Base-by-base conservation (phyloP, 2,329 filamentous ascomycete species). In the Cercospora canescens region DNA sequence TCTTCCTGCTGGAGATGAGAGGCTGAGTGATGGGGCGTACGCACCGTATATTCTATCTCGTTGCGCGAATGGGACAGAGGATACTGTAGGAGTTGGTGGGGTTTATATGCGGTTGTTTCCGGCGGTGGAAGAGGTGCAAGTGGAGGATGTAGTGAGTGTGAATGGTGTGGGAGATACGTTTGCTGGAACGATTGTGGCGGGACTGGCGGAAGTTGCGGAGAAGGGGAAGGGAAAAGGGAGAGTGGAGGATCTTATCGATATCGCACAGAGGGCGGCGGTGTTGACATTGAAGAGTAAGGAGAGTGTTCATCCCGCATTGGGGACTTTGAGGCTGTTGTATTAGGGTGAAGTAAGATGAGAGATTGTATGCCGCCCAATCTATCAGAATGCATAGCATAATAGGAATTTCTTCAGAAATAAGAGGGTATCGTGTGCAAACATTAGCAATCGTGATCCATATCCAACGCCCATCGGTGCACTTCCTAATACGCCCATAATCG, bases 121-220 rank as follows among this genome's bases (percentile, higher is more conserved):
- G 0, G 83, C 91, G 0, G 86, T 86, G 0, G 88, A 91, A 75
- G 80, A 82, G 16, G 84, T 97, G 6, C 65, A 72, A 2, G 78
- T 81, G 0, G 80, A 85, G 21, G 88, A 95, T 28, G 84, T 96
- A 1, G 88, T 94, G 1, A 97, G 93, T 55, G 94, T 98, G 9
- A 98, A 98, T 76, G 95, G 94, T 0, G 93, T 93, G 2, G 95
- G 95, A 0, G 95, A 99, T 79, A 97, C 95, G 0, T 94, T 98
- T 77, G 83, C 96, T 8, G 95, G 94, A 0, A 90, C 93, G 14
- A 72, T 97, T 63, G 82, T 97, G n/a, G 90, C 93, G 1, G 92
- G 91, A 0, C 77, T 98, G 70, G 88, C 89, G 0, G 86, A 84
- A 7, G 52, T n/a, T 18, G 73, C 26, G 4, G 45, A 35, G 34